Evolutionary conservation across 768 basidiomycete genomes (phyloP), one percentile per base, ranked within the genome.

Genomic region (Termitomyces sp.): DNA sequence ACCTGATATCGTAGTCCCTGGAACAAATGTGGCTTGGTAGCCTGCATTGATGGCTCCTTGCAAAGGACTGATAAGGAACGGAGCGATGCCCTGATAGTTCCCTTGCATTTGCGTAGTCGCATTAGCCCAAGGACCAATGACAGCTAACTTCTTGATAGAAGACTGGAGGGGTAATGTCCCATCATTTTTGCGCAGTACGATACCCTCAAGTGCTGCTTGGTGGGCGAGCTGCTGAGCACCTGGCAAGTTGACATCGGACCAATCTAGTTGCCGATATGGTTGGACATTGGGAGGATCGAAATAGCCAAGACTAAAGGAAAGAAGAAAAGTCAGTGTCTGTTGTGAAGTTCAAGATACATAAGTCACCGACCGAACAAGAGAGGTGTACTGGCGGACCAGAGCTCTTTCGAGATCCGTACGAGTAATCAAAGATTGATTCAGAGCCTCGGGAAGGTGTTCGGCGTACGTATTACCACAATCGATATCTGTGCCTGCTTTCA

Each of bases 121-220:
- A 61, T 81, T 81, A 4, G 77, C 80, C 75, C 76, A 83, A 3
- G 83, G 83, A 0, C 87, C 86, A 51, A 87, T 75, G 41, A 87
- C 64, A 8, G 83, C 85, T 17, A 89, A 65, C 8, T 73, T 80
- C 54, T 77, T 80, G 55, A 77, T 67, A 0, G 69, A 71, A 0
- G 65, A 63, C 21, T 74, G 70, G 42, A 87, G 71, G 3, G 86
- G 86, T 2, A 89, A 71, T 6, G 75, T 77, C 14, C 78, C 80
- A 56, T 85, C 82, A 62, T 87, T 89, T 73, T 87, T 87, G 16
- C 87, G 71, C 6, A 87, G 72, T 17, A 82, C 82, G 3, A 84
- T 75, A 21, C 82, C 81, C 63, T 83, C 80, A 5, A 77, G 67
- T 4, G 82, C 82, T 27, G 79, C 81, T 51, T 73, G 71, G 62